Evolutionary conservation across 2,329 filamentous ascomycete genomes (phyloP), one percentile per base, ranked within the genome.

Genomic region (Diaporthe amygdali): DNA sequence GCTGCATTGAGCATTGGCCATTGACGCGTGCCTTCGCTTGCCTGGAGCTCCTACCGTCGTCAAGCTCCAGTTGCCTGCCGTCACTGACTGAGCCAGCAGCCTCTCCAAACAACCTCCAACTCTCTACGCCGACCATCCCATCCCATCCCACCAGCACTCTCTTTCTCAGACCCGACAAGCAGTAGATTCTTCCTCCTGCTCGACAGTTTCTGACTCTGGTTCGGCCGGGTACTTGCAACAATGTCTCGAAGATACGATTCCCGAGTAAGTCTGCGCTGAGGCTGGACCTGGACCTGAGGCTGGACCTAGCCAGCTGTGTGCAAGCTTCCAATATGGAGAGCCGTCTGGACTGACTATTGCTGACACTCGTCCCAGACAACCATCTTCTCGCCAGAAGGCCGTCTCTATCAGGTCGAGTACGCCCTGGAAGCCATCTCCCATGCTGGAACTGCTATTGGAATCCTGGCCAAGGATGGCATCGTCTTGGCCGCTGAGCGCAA

Each of bases 231-330:
- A 41, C 46, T 71, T 75, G 68, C 77, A 84, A 87, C 78, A 84
- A 98, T 98, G 95, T 97, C 95, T 84, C 93, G 95, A 87, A 93
- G 95, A 88, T 98, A 98, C 87, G 95, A 98, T 91, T 97, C 95
- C 80, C 91, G 95, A 87, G 95, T 97, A 88, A 83, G 92, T 85
- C 82, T 76, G 68, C 69, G 70, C 74, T 74, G 73, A 66, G 73
- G 49, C 49, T 54, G 52, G 68, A 49, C 30, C 54, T 52, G 25
- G 34, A 41, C 27, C 30, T 39, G 37, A 54, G 27, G 32, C 66
- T 69, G 54, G 66, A 25, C 63, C 52, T 39, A 52, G 34, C 46
- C 37, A 47, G 41, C 70, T 63, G 49, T n/a, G n/a, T n/a, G n/a
- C 39, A 34, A 51, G 47, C 41, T 51, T 9, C 27, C 61, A 51